phyloP scores from a whole-genome alignment of 768 basidiomycete genomes.

The Rhizopogon rudus region DNA sequence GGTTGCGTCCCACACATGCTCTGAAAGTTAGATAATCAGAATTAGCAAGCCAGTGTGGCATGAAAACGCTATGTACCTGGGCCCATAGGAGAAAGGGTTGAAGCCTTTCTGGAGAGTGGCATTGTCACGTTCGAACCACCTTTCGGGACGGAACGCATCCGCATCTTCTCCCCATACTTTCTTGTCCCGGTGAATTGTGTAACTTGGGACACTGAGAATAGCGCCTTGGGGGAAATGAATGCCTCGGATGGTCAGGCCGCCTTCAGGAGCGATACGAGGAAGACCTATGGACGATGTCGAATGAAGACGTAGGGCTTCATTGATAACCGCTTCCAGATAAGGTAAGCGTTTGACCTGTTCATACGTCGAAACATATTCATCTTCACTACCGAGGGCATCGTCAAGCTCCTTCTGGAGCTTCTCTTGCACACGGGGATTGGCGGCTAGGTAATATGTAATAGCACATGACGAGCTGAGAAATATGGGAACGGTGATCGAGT shows the following conservation, averaged over 20 bases:
- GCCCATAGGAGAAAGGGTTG: slow-evolving; percentile 84
- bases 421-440: slow-evolving; percentile 55
- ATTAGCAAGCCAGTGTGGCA: background rate
- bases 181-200: slow-evolving; percentile 73
- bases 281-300: slow-evolving; percentile 82
- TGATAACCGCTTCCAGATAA: slow-evolving; percentile 84
- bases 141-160: slow-evolving; percentile 71
- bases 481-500: slow-evolving; percentile 1
- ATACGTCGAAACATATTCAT: slow-evolving; percentile 55
- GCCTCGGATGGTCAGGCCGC: slow-evolving; percentile 53
- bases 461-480: slow-evolving; percentile 78
- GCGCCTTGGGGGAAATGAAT: slow-evolving; percentile 71
- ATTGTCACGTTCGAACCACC: slow-evolving; percentile 75
- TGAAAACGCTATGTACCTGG: slow-evolving; percentile 40
- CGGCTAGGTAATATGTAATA: slow-evolving; percentile 79
- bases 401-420: slow-evolving; percentile 78
- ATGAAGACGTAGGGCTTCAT: slow-evolving; percentile 81
- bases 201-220: slow-evolving; percentile 75
- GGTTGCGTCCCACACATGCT: slow-evolving; percentile 80
- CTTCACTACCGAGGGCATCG: slow-evolving; percentile 48
- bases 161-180: slow-evolving; percentile 75
- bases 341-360: slow-evolving; percentile 70
- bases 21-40: slow-evolving; percentile 29
- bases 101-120: slow-evolving; percentile 64
- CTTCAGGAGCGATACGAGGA: slow-evolving; percentile 72